Evolutionary conservation across 768 basidiomycete species (phyloP).

Genomic region (Lentinula sp.): DNA sequence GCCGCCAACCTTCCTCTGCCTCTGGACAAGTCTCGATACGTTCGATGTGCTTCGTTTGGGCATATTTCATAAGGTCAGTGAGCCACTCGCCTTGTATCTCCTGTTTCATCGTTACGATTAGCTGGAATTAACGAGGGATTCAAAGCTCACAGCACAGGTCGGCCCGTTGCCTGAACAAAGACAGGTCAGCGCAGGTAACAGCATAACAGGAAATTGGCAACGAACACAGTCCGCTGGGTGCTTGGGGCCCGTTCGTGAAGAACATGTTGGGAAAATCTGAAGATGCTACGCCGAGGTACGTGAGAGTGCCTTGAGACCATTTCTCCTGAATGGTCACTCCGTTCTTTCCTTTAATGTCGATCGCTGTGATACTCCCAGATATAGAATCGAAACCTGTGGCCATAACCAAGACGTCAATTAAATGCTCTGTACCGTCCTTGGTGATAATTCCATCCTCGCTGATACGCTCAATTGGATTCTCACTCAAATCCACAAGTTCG

Average conservation of each 20-base stretch:
- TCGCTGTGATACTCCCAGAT: slow-evolving; percentile 11
- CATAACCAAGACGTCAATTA: slow-evolving; percentile 6
- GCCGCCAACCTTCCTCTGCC: slow-evolving; percentile 10
- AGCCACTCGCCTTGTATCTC: slow-evolving; percentile 15
- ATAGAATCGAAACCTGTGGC: slow-evolving; percentile 12
- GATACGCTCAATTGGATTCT: slow-evolving; percentile 4
- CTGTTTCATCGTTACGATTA: slow-evolving; percentile 1
- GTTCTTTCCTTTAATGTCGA: slow-evolving; percentile 13
- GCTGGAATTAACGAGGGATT: neutral
- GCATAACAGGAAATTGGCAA: neutral
- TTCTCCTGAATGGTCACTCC: slow-evolving; percentile 11
- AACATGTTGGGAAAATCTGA: slow-evolving; percentile 14
- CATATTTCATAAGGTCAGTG: slow-evolving; percentile 7
- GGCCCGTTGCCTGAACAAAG: slow-evolving; percentile 8
- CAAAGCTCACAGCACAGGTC: slow-evolving; percentile 8
- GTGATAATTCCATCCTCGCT: neutral
- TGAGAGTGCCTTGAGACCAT: slow-evolving; percentile 10
- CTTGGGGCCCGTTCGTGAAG: slow-evolving; percentile 12
- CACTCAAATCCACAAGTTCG: neutral
- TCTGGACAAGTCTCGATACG: slow-evolving; percentile 9
- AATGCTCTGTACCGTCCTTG: slow-evolving; percentile 3
- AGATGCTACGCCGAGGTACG: slow-evolving; percentile 11
- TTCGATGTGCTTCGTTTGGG: slow-evolving; percentile 8
- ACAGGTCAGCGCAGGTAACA: neutral
- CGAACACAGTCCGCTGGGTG: slow-evolving; percentile 10